Conservation (phyloP, 176 grass and related monocot species). For the Rhipidocladum racemiflorum region DNA sequence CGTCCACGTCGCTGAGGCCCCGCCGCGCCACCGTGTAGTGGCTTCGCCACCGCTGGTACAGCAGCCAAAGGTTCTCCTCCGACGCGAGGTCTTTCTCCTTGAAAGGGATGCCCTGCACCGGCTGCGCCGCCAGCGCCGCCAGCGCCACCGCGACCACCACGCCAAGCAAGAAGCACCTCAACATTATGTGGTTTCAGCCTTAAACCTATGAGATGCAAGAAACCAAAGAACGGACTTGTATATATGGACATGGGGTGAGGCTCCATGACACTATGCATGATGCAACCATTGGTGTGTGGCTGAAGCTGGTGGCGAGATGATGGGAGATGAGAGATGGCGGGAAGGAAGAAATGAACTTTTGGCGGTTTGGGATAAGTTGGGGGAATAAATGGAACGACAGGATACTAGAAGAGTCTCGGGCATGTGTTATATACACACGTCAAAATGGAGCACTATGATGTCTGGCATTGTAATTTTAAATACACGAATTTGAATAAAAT, state of each 20-base stretch:
- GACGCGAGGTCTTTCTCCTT: slow-evolving; percentile 52
- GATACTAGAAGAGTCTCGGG: no score
- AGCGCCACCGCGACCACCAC: not conserved
- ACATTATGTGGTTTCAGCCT: not conserved
- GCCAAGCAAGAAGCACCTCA: not conserved
- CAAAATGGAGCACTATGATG: no score
- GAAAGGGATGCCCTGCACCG: slow-evolving; percentile 32
- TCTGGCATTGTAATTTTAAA: no score
- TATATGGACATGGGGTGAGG: not conserved
- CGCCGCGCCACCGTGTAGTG: slow-evolving; percentile 33
- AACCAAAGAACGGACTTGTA: not conserved
- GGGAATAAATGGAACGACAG: not conserved
- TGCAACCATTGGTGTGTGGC: not conserved
- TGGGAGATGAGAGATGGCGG: slow-evolving; percentile 25
- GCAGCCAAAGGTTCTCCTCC: slow-evolving; percentile 47
- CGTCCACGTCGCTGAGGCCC: not conserved
- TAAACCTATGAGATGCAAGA: not conserved
- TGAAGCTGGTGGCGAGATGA: slow-evolving; percentile 8
- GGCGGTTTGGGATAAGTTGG: slow-evolving; percentile 3
- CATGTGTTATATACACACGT: no score
- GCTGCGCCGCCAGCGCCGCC: not conserved
- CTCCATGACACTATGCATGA: not conserved
- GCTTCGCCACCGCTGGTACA: slow-evolving; percentile 66
- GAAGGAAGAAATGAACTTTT: slow-evolving; percentile 33
- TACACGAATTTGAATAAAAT: no score